phyloP scores from a whole-genome alignment of 352 stramenopile species.

The Stramenopiles sp. region DNA sequence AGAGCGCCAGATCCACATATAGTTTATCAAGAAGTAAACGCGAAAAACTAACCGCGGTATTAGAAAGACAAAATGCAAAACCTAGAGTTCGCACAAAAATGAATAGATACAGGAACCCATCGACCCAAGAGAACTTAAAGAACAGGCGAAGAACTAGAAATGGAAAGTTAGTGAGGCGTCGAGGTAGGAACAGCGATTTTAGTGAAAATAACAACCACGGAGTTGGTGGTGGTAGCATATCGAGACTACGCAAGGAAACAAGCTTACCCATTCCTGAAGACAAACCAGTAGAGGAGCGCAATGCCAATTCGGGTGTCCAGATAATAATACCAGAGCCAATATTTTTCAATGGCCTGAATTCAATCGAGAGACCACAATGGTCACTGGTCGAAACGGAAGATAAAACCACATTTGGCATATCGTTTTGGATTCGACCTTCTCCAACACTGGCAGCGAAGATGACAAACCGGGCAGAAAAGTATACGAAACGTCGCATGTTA shows the following conservation, averaged over 20 bases:
- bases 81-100: background rate
- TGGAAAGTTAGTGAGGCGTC: too few species aligned
- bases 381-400: background rate
- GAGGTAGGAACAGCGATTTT: background rate
- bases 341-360: background rate
- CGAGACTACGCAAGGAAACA: background rate
- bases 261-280: background rate
- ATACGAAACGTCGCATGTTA: background rate
- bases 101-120: background rate
- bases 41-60: background rate
- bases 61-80: background rate
- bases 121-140: background rate
- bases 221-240: background rate
- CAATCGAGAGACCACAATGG: background rate
- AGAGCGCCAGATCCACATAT: background rate
- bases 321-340: background rate
- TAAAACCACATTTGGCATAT: background rate
- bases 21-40: background rate
- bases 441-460: background rate
- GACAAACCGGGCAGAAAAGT: background rate
- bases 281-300: background rate
- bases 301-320: background rate
- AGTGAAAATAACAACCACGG: background rate
- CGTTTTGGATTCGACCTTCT: background rate
- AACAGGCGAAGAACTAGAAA: background rate